Evolutionary conservation across 805 yeast species (phyloP).

Genomic region (Nematodospora valgi): DNA sequence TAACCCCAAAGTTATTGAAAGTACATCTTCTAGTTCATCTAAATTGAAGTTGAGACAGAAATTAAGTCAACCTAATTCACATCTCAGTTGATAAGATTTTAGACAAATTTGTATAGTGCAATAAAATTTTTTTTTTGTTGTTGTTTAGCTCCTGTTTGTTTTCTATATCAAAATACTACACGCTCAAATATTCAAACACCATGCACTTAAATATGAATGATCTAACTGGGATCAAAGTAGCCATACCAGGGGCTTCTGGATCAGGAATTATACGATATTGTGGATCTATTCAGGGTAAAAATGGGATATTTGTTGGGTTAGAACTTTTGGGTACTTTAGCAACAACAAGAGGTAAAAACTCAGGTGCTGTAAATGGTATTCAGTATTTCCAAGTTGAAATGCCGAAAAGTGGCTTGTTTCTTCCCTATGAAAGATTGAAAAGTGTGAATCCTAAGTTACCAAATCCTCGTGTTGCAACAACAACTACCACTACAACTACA

Average conservation of each 20-base stretch:
- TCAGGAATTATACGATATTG: conserved; percentile 64
- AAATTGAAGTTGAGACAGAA: conserved; percentile 7
- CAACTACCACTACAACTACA: not conserved
- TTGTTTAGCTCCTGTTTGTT: not conserved
- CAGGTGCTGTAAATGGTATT: conserved; percentile 74
- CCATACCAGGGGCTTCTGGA: conserved; percentile 59
- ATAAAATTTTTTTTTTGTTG: conserved; percentile 2
- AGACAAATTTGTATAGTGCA: not conserved
- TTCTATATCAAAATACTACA: not conserved
- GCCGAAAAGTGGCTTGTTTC: conserved; percentile 73
- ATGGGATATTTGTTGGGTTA: conserved; percentile 81
- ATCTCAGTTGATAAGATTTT: not conserved
- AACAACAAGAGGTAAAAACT: conserved; percentile 69
- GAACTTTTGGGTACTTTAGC: conserved; percentile 68
- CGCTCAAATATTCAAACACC: not conserved
- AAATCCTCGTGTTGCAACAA: conserved; percentile 1
- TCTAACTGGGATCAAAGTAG: conserved; percentile 31
- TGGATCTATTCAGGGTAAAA: conserved; percentile 70
- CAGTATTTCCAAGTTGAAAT: conserved; percentile 62
- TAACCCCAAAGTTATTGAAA: not conserved
- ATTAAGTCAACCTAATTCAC: conserved; percentile 1
- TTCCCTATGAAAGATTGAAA: conserved; percentile 49
- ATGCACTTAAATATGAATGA: conserved; percentile 22
- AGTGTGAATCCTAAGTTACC: conserved; percentile 25
- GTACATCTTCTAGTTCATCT: conserved; percentile 1